Base-by-base conservation (phyloP, 768 basidiomycete genomes). In the Mycena capillaripes region DNA sequence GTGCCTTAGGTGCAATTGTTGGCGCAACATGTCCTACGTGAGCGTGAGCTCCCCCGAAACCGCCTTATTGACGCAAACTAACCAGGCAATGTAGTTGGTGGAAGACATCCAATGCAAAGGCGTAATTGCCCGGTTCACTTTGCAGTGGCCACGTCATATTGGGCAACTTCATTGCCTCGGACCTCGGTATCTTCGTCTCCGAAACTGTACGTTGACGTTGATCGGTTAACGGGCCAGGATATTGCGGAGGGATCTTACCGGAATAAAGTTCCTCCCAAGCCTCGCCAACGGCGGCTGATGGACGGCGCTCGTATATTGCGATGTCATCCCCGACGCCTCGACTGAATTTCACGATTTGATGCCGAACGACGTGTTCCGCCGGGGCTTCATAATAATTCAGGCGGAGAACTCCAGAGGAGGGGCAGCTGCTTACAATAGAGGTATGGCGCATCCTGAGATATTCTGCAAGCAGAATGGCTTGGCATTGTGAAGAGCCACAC, bases 81-180 rank as follows among this genome's bases (percentile, higher is more conserved):
- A 82, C 81, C 68, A 81, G 53, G 58, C 81, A 82, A 67, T 81
- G 80, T 79, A n/a, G n/a, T n/a, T n/a, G n/a, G n/a, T n/a, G n/a
- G n/a, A n/a, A n/a, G n/a, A n/a, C n/a, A n/a, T n/a, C 77, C 14
- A 80, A 70, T 2, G 74, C 65, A 4, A 79, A 56, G 3, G 79
- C 65, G 48, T 80, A 79, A 36, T 78, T 71, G 6, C 71, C 76
- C 29, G 75, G 75, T 16, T 79, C 78, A 0, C 76, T 75, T 12
- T 76, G 77, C 19, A 81, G 68, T 1, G 77, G 76, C 58, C 70
- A 76, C 4, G 80, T 79, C n/a, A 62, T 66, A 53, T 80, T 81
- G 14, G 70, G 71, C 10, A 81, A 69, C 14, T 70, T 71, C n/a
- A 29, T 36, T 4, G 79, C 78, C 57, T 78, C 77, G 34, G 66